Evolutionary conservation across 139 green algal genomes (phyloP).

Genomic region (Dunaliella primolecta): DNA sequence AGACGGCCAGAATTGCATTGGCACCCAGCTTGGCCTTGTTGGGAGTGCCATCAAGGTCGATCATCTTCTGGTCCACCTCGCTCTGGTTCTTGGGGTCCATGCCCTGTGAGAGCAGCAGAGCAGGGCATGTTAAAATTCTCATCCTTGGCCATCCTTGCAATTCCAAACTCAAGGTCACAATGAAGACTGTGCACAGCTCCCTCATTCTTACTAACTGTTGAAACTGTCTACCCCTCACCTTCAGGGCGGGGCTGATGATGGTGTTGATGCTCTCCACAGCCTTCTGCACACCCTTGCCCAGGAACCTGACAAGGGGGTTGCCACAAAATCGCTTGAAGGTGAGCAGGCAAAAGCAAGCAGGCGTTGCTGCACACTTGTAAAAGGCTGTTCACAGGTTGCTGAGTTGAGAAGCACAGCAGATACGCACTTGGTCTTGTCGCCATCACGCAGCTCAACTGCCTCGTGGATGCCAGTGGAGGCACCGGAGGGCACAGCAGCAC

Average conservation of each 20-base stretch:
- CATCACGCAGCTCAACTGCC: constrained; percentile 96
- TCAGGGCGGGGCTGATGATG: constrained; percentile 85
- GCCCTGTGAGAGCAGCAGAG: constrained; percentile 48
- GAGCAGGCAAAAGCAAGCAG: background rate
- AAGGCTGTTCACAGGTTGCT: too few relatives aligned
- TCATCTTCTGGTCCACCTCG: constrained; percentile 90
- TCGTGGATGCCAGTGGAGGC: constrained; percentile 96
- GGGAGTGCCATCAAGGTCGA: constrained; percentile 90
- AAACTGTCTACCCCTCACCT: too few relatives aligned
- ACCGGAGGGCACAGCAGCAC: constrained; percentile 87
- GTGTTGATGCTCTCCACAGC: constrained; percentile 97
- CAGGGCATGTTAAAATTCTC: background rate
- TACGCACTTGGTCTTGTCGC: constrained; percentile 69
- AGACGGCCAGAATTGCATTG: constrained; percentile 98
- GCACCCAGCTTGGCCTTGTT: constrained; percentile 98
- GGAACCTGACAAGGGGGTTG: constrained; percentile 51
- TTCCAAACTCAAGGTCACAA: too few relatives aligned
- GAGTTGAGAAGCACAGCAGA: too few relatives aligned
- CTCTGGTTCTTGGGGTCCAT: constrained; percentile 90
- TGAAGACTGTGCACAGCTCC: too few relatives aligned
- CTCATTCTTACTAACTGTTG: too few relatives aligned
- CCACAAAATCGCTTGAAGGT: background rate
- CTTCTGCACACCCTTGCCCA: constrained; percentile 94
- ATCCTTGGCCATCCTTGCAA: too few relatives aligned
- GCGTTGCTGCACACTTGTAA: too few relatives aligned